phyloP scores from a whole-genome alignment of 305 asterid genomes.

The Fraxinus platypoda region DNA sequence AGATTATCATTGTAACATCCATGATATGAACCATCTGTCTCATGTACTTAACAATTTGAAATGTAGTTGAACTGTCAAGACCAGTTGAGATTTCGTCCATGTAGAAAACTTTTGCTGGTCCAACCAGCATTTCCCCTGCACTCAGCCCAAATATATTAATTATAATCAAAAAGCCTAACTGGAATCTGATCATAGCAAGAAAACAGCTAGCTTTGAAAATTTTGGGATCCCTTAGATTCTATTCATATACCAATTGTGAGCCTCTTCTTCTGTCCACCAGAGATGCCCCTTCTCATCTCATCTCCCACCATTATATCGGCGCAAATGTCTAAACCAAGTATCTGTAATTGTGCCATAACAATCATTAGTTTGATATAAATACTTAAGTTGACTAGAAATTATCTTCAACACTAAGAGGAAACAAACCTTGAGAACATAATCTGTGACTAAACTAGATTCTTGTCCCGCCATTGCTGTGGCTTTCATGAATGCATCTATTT shows the following conservation, averaged over 20 bases:
- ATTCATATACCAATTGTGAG: slow-evolving; percentile 77
- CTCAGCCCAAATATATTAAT: background rate
- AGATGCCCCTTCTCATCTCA: slow-evolving; percentile 90
- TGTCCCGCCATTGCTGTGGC: slow-evolving; percentile 87
- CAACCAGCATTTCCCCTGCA: slow-evolving; percentile 94
- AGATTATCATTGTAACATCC: slow-evolving; percentile 86
- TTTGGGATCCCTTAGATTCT: background rate
- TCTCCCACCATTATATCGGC: slow-evolving; percentile 89
- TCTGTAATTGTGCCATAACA: slow-evolving; percentile 37
- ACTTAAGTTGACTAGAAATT: background rate
- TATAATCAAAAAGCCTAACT: background rate
- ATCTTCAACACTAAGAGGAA: slow-evolving; percentile 14
- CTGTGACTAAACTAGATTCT: slow-evolving; percentile 85
- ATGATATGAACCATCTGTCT: slow-evolving; percentile 86
- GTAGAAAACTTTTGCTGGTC: slow-evolving; percentile 89
- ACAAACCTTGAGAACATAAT: slow-evolving; percentile 78
- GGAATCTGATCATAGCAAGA: background rate
- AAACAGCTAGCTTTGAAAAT: background rate
- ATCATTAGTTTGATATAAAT: background rate
- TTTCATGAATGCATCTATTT: slow-evolving; percentile 93
- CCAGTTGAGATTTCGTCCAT: slow-evolving; percentile 99
- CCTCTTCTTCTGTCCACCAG: slow-evolving; percentile 97
- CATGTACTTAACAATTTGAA: slow-evolving; percentile 78
- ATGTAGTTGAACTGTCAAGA: slow-evolving; percentile 92
- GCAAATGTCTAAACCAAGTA: slow-evolving; percentile 91